Percentiles rank a stretch among this genome's conserved stretches.
Evolutionary conservation across 1,284 basidiomycete species (phyloP).

Genomic region (Trichosporon ovoides): DNA sequence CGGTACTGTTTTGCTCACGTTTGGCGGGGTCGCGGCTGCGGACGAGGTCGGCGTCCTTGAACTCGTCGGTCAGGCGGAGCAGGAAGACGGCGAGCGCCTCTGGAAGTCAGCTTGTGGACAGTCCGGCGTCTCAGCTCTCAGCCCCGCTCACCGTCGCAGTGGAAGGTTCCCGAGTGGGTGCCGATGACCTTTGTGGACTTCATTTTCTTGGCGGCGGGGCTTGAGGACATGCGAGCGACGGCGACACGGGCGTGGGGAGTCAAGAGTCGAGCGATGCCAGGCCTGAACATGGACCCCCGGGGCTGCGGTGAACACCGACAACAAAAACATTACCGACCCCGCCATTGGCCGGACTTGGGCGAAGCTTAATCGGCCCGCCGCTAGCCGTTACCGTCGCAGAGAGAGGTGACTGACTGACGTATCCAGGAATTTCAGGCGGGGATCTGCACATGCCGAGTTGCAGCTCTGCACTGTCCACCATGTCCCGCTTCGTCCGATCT

Average conservation of each 20-base stretch:
- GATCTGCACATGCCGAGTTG: background rate
- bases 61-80: conserved; percentile 70
- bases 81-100: conserved; percentile 58
- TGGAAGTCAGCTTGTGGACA: conserved; percentile 18
- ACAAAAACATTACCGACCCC: background rate
- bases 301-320: background rate
- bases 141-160: conserved; percentile 75
- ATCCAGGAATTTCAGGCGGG: too few relatives aligned
- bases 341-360: background rate
- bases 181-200: conserved; percentile 59
- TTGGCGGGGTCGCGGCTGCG: conserved; percentile 74
- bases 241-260: background rate
- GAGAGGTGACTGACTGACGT: too few relatives aligned
- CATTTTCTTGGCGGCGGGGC: conserved; percentile 40
- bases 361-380: background rate
- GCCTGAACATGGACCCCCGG: too few relatives aligned
- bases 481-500: background rate
- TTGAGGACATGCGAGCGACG: conserved; percentile 25
- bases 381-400: background rate
- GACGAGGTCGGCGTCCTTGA: conserved; percentile 69
- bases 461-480: background rate
- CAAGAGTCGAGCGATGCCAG: background rate
- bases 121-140: background rate
- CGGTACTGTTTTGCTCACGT: conserved; percentile 35
- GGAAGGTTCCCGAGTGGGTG: conserved; percentile 93